Percentiles rank a stretch among this genome's conserved stretches.
These are phyloP conservation scores for Chrysochromulina parva DNA, from an alignment of 78 protist genomes.

Conservation along the genomic window DNA sequence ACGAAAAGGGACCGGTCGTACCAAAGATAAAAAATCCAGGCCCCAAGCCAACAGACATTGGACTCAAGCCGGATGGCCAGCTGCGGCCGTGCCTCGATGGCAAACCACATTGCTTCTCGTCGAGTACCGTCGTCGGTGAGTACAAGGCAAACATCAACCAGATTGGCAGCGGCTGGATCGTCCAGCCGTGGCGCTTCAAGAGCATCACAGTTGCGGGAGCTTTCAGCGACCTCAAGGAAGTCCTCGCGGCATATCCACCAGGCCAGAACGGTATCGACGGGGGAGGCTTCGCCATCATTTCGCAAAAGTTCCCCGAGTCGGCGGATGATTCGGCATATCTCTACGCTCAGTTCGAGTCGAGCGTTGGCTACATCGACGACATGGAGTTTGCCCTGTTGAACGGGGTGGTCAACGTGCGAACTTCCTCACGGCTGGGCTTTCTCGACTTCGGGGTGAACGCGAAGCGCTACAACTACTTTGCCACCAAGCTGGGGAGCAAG, in stretches of 20 bases:
- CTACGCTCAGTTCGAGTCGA: not conserved
- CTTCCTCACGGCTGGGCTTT: not conserved
- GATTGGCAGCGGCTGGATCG: not conserved
- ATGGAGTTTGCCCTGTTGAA: not conserved
- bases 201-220: not conserved
- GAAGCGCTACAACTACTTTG: not conserved
- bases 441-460: constrained; percentile 20
- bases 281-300: not conserved
- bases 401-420: not conserved
- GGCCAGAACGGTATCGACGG: constrained; percentile 15
- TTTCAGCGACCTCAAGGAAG: not conserved
- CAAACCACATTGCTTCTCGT: not conserved
- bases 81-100: not conserved
- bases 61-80: not conserved
- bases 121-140: not conserved
- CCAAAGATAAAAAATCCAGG: not conserved
- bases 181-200: not conserved
- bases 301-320: not conserved
- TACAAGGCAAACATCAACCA: not conserved
- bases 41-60: constrained; percentile 4
- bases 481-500: not conserved
- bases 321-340: not conserved
- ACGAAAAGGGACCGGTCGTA: no score
- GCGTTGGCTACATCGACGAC: not conserved
- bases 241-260: not conserved